Base-by-base conservation (phyloP, 306 rosid species). In the Prunus mume region DNA sequence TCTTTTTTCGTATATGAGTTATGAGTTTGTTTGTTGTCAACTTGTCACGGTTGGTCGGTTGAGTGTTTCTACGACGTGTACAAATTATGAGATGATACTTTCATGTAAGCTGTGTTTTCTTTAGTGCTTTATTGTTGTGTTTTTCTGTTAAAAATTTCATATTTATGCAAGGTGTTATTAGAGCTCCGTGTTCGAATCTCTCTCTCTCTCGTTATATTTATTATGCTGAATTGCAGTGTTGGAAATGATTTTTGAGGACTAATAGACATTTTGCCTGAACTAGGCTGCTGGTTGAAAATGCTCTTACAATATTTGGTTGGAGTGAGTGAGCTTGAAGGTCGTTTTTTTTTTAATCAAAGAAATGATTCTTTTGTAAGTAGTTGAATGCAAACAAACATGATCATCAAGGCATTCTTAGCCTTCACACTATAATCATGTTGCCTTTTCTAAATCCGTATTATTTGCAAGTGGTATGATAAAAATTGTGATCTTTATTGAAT, bases 191-290 rank as follows among this genome's bases (percentile, higher is more conserved):
- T 34, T 34, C 8, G 8, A 34, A 34, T 34, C 2, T 34, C 41
- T 34, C 32, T 34, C 32, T 27, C 5, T 32, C 7, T 34, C 2
- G 8, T 5, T 0, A 5, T 34, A 34, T 34, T 34, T 34, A 24
- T n/a, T 27, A 34, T 34, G 41, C 0, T 34, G 41, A 1, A 34
- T 34, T 34, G 2, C 41, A 0, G 41, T 0, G 2, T 0, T 1
- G 38, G 0, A 32, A 32, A 32, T 32, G 1, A 0, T 5, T 34
- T 34, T 34, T 5, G 8, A 34, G 41, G 8, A 7, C 1, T 1
- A 32, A 6, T 1, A 1, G 41, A 34, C 41, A 1, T 34, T 34
- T 34, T 34, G 8, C 0, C 0, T 34, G 1, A 34, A 34, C 41
- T 34, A 34, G 8, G 0, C 41, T 34, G 7, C 8, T 6, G 41